A percentile compares a stretch with the other conserved stretches of the same genome.
These are phyloP conservation scores for Tillandsia fasciculata DNA, from an alignment of 176 grass and related monocot species.

Conservation along the genomic window DNA sequence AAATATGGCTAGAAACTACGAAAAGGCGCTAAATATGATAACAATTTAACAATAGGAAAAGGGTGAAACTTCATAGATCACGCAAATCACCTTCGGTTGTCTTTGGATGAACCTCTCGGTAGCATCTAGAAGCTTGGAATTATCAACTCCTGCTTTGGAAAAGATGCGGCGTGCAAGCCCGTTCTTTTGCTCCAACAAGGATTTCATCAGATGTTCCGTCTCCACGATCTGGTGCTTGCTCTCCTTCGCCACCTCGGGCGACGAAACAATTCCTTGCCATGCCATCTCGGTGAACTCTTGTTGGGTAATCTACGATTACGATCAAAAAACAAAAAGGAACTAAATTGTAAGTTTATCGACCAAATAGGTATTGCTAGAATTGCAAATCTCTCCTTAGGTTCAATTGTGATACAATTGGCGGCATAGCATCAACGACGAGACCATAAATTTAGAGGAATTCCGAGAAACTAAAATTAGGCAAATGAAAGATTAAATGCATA, in stretches of 20 bases:
- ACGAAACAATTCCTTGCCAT: constrained; percentile 76
- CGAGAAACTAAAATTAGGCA: no score
- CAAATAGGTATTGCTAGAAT: neutral
- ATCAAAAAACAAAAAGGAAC: constrained; percentile 1
- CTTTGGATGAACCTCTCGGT: constrained; percentile 88
- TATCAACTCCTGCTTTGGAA: constrained; percentile 88
- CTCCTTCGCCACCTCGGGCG: constrained; percentile 89
- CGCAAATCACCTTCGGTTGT: constrained; percentile 65
- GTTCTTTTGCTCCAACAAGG: constrained; percentile 90
- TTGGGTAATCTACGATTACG: constrained; percentile 61
- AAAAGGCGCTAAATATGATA: neutral
- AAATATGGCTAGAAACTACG: neutral
- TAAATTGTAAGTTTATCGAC: neutral
- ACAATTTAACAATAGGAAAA: neutral
- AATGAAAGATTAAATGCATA: no score
- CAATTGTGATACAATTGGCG: no score
- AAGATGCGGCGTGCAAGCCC: constrained; percentile 94
- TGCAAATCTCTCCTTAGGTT: neutral
- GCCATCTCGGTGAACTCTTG: constrained; percentile 99
- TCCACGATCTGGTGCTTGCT: constrained; percentile 98
- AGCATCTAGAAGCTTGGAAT: constrained; percentile 83
- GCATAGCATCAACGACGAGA: no score
- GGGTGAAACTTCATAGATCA: neutral
- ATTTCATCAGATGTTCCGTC: constrained; percentile 92
- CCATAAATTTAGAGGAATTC: no score